These are phyloP conservation scores for Trypanosoma grayi DNA, from an alignment of 208 protist genomes.

Conservation along the genomic window DNA sequence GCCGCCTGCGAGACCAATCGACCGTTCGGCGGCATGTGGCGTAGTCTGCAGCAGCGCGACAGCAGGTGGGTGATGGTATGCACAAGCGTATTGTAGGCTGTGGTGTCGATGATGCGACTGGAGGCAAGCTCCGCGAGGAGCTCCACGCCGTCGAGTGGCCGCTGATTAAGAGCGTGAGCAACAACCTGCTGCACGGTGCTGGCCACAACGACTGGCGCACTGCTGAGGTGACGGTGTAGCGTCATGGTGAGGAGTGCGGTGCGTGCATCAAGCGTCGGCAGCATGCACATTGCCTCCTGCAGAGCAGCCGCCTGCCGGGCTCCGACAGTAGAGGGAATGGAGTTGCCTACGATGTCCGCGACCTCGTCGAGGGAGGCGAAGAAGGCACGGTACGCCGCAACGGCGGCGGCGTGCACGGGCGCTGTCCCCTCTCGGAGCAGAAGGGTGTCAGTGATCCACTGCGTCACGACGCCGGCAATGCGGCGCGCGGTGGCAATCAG, in stretches of 20 bases:
- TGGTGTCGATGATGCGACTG: conserved; percentile 61
- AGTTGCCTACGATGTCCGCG: conserved; percentile 57
- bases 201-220: conserved; percentile 50
- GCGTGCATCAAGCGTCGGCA: conserved; percentile 48
- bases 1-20: conserved; percentile 43
- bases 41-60: conserved; percentile 64
- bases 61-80: conserved; percentile 56
- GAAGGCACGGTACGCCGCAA: conserved; percentile 54
- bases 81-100: conserved; percentile 68
- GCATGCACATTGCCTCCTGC: conserved; percentile 58
- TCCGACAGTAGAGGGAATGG: conserved; percentile 58
- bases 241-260: conserved; percentile 68
- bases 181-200: conserved; percentile 62
- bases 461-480: conserved; percentile 51
- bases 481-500: conserved; percentile 45
- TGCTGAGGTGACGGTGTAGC: conserved; percentile 70
- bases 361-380: conserved; percentile 68
- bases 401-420: conserved; percentile 31
- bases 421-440: conserved; percentile 34
- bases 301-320: conserved; percentile 31
- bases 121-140: conserved; percentile 71
- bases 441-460: conserved; percentile 39
- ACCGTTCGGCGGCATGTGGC: conserved; percentile 81
- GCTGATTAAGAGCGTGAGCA: conserved; percentile 50
- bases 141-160: conserved; percentile 62